Percentiles rank a stretch among this genome's conserved stretches.
These are phyloP conservation scores for Eucalyptus melliodora DNA, from an alignment of 345 rosid species.

Conservation along the genomic window DNA sequence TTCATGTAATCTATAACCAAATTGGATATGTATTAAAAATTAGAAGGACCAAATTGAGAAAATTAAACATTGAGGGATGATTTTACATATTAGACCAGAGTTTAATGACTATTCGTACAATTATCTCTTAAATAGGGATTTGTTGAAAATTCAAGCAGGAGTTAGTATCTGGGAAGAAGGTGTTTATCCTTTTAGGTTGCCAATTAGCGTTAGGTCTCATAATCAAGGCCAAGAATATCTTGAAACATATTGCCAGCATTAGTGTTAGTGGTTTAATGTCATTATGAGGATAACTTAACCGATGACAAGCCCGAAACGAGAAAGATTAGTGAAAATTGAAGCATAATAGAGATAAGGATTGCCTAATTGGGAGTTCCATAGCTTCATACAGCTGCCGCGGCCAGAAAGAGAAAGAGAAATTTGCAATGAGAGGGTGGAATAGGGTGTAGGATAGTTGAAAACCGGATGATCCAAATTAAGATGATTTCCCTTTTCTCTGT, in stretches of 20 bases:
- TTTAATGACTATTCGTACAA: not conserved
- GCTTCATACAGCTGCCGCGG: not conserved
- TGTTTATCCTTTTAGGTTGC: not conserved
- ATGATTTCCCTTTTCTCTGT: not conserved
- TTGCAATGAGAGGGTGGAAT: not conserved
- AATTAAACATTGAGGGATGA: not conserved
- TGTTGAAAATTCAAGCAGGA: not conserved
- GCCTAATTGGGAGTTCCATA: not conserved
- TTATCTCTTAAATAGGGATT: not conserved
- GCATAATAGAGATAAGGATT: not conserved
- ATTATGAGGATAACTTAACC: not conserved
- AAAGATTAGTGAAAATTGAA: not conserved
- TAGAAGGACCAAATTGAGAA: fast-evolving
- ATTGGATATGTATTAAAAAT: fast-evolving
- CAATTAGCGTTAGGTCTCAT: not conserved
- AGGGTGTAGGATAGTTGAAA: not conserved
- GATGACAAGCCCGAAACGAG: not conserved
- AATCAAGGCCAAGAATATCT: not conserved
- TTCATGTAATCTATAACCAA: not conserved
- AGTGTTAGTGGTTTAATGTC: not conserved
- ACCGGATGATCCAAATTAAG: not conserved
- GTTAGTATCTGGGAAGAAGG: not conserved
- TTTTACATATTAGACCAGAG: fast-evolving
- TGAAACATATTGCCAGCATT: not conserved
- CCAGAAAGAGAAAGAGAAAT: not conserved